These are phyloP conservation scores for Hyphodiscus sp. DNA, from an alignment of 2,329 filamentous ascomycete species.

Conservation along the genomic window DNA sequence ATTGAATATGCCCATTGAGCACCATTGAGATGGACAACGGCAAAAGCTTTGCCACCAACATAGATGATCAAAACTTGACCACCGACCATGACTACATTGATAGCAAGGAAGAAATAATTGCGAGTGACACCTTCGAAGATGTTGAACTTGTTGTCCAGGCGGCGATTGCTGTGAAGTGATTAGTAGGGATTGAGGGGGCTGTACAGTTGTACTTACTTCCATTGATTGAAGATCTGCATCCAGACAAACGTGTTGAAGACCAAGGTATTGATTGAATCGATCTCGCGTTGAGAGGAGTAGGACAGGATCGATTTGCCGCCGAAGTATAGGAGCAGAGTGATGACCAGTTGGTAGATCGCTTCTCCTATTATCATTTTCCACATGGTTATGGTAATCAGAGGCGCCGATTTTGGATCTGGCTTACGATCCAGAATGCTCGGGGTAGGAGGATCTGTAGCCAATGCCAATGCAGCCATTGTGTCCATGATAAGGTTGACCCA, in stretches of 20 bases:
- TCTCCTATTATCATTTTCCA: conserved; percentile 99
- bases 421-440: conserved; percentile 63
- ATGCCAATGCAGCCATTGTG: conserved; percentile 71
- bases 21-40: conserved; percentile 53
- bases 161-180: conserved; percentile 59
- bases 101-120: conserved; percentile 85
- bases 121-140: conserved; percentile 82
- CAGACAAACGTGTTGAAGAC: conserved; percentile 98
- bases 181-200: conserved; percentile 14
- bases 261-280: conserved; percentile 61
- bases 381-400: conserved; percentile 83
- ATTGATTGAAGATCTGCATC: conserved; percentile 99
- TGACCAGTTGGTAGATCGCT: conserved; percentile 76
- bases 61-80: conserved; percentile 88
- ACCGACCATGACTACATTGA: conserved; percentile 81
- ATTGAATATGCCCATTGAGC: conserved; percentile 84
- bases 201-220: conserved; percentile 60
- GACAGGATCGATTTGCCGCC: conserved; percentile 56
- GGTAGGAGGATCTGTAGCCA: conserved; percentile 68
- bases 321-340: conserved; percentile 79
- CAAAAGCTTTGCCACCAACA: conserved; percentile 76
- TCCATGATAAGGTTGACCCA: conserved; percentile 88
- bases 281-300: conserved; percentile 42
- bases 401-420: conserved; percentile 66
- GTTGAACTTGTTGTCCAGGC: conserved; percentile 91